Base-by-base conservation (phyloP, 805 yeast species). In the Scheffersomyces amazonensis region DNA sequence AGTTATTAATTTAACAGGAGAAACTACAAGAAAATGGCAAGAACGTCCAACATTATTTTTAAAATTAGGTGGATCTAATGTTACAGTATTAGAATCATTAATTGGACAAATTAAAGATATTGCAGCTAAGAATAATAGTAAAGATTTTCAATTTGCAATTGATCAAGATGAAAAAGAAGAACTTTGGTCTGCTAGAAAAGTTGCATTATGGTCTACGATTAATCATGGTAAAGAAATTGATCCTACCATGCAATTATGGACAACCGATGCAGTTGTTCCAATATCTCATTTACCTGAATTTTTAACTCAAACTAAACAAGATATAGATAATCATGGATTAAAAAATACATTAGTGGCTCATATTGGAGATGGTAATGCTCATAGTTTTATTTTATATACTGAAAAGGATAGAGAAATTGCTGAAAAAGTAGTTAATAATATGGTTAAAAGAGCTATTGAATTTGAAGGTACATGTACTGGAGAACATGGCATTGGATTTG, bases 221-320 rank as follows among this genome's bases (percentile, higher is more conserved):
- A 58, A 62, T 36, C 60, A 59, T 35, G 70, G 70, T 1, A 58
- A 47, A 38, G 46, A 46, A 15, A 42, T 42, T 15, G 47, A 64
- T 43, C 77, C 18, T 44, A 51, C 62, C 9, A 77, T 81, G 5
- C 76, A 73, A 50, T 62, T 76, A 29, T 80, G 87, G 75, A 83
- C 89, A 20, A 86, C 93, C 0, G 95, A 86, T 62, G 87, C 85
- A 4, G 90, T 90, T 4, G 93, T 86, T 12, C 95, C 95, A 2
- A 71, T 86, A 34, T 82, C 90, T 0, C 67, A 67, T 39, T 68
- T 86, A 32, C 79, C 91, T 2, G 62, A 66, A n/a, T 73, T 83
- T 24, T 80, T 86, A 32, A 66, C 72, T 20, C 79, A 73, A 33
- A 78, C 88, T 2, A 78, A 82, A 56, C 62, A 64, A 4, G 87